These are phyloP conservation scores for Phialophora chinensis DNA, from an alignment of 2,329 filamentous ascomycete genomes.

Conservation along the genomic window DNA sequence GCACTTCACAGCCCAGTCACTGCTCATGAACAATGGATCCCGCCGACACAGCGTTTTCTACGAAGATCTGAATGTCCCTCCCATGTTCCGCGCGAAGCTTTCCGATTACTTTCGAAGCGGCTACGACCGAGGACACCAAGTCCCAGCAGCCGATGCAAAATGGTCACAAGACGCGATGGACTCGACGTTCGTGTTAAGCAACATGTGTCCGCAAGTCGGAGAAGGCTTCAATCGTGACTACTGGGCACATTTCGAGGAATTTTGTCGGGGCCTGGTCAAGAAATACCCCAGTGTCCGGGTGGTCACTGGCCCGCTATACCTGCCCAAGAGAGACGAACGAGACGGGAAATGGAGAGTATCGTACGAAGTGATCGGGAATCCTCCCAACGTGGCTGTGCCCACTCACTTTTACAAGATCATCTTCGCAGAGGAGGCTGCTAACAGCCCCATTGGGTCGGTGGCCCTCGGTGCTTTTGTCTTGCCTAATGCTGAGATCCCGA, in stretches of 20 bases:
- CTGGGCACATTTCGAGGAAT: slow-evolving; percentile 99
- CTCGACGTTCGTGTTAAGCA: slow-evolving; percentile 87
- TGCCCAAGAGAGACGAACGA: slow-evolving; percentile 77
- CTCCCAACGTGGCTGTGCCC: slow-evolving; percentile 91
- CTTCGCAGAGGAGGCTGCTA: slow-evolving; percentile 82
- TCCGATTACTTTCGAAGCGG: slow-evolving; percentile 94
- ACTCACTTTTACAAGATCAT: slow-evolving; percentile 99
- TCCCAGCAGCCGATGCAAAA: slow-evolving; percentile 93
- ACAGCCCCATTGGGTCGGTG: slow-evolving; percentile 68
- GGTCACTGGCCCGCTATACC: slow-evolving; percentile 91
- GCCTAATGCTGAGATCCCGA: slow-evolving; percentile 87
- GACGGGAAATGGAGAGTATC: slow-evolving; percentile 95
- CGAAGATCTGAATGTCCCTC: slow-evolving; percentile 80
- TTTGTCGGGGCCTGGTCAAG: slow-evolving; percentile 81
- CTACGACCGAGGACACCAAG: slow-evolving; percentile 95
- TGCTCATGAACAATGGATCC: slow-evolving; percentile 76
- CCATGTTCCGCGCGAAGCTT: slow-evolving; percentile 85
- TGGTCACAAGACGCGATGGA: slow-evolving; percentile 96
- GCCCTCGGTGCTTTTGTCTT: slow-evolving; percentile 93
- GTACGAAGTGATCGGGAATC: slow-evolving; percentile 94
- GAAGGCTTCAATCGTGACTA: slow-evolving; percentile 99
- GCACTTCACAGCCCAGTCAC: slow-evolving; percentile 90
- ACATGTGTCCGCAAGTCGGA: slow-evolving; percentile 98
- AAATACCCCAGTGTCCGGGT: slow-evolving; percentile 86
- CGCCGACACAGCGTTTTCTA: slow-evolving; percentile 81